Conservation (phyloP, 2,329 filamentous ascomycete genomes). For the Ophiostoma ulmi region DNA sequence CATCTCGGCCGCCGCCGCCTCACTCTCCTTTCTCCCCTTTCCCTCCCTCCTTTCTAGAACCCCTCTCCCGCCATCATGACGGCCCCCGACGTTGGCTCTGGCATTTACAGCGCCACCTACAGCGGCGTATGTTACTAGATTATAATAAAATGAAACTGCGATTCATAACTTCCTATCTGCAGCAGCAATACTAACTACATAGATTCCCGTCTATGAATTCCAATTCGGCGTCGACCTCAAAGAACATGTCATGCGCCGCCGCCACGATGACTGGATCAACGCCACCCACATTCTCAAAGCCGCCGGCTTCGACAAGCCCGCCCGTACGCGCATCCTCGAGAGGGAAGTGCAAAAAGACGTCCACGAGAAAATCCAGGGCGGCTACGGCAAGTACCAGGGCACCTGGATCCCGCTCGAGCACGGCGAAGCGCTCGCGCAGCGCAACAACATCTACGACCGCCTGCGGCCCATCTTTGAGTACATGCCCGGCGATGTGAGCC, state of each 20-base stretch:
- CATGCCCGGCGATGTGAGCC: constrained; percentile 75
- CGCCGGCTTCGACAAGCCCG: constrained; percentile 94
- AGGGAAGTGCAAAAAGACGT: constrained; percentile 93
- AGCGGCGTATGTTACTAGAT: constrained; percentile 49
- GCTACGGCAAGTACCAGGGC: constrained; percentile 97
- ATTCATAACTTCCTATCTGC: no score
- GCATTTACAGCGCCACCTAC: constrained; percentile 64
- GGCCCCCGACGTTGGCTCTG: constrained; percentile 36
- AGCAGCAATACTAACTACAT: neutral
- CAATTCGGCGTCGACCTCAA: constrained; percentile 74
- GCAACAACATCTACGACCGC: constrained; percentile 81
- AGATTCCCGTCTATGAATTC: constrained; percentile 94
- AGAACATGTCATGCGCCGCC: constrained; percentile 91
- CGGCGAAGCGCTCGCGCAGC: constrained; percentile 74
- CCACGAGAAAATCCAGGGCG: constrained; percentile 97
- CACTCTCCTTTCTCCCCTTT: neutral
- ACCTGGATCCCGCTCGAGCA: constrained; percentile 91
- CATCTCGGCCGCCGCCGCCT: neutral
- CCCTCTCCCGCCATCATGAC: constrained; percentile 39
- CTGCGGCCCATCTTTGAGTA: constrained; percentile 86
- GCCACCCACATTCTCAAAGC: constrained; percentile 98
- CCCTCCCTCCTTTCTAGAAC: neutral
- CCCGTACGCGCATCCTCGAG: constrained; percentile 89
- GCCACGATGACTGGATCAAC: constrained; percentile 96
- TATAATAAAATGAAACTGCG: neutral